A percentile compares a stretch with the other conserved stretches of the same genome.
Evolutionary conservation across 2,329 filamentous ascomycete species (phyloP).

Genomic region (Microcyclospora pomicola): DNA sequence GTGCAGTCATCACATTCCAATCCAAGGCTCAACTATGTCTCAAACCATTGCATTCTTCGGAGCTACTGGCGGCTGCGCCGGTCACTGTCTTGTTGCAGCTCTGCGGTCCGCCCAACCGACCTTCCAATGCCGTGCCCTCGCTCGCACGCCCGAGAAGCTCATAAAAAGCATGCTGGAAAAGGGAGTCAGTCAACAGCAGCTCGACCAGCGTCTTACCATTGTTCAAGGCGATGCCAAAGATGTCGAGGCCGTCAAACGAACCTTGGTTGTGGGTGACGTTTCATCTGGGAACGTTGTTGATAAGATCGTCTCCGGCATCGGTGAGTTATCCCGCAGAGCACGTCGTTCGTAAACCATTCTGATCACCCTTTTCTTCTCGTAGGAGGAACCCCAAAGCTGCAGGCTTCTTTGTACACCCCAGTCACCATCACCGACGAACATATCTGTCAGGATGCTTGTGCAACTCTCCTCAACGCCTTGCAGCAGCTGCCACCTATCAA

Average conservation of each 20-base stretch:
- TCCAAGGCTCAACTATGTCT: not conserved
- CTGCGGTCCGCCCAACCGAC: constrained; percentile 26
- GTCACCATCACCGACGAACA: constrained; percentile 21
- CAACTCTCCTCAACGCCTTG: constrained; percentile 21
- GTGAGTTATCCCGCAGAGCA: constrained; percentile 8
- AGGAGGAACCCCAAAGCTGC: constrained; percentile 14
- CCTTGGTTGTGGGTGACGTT: constrained; percentile 17
- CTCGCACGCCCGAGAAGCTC: constrained; percentile 38
- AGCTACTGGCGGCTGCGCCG: constrained; percentile 36
- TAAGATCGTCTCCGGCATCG: constrained; percentile 36
- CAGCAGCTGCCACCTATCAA: constrained; percentile 5
- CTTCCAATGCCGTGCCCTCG: constrained; percentile 34
- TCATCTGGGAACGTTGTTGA: constrained; percentile 20
- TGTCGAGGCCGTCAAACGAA: constrained; percentile 25
- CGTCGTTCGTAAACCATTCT: too few species aligned
- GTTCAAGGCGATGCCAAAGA: constrained; percentile 35
- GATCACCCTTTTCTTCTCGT: too few species aligned
- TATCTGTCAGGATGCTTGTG: constrained; percentile 23
- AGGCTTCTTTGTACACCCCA: constrained; percentile 15
- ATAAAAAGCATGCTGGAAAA: constrained; percentile 27
- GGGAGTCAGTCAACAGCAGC: constrained; percentile 22
- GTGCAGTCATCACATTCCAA: too few species aligned
- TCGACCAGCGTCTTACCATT: constrained; percentile 32
- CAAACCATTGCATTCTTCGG: constrained; percentile 38
- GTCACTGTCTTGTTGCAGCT: constrained; percentile 30